Base-by-base conservation (phyloP, 2,329 filamentous ascomycete genomes). In the Neocucurbitaria cava region DNA sequence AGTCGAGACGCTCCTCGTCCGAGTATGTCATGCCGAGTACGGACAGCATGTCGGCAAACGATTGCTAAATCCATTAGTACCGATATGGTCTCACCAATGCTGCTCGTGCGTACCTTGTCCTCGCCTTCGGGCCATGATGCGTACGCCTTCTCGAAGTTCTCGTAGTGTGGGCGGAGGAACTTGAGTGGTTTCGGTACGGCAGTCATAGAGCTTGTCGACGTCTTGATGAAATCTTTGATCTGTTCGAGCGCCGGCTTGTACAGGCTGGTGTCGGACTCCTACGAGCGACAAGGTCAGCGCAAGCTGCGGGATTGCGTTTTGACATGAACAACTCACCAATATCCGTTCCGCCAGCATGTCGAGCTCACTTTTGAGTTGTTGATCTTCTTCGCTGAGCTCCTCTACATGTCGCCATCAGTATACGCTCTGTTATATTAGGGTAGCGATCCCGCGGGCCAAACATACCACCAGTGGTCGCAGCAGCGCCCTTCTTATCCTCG, bases 11-110 rank as follows among this genome's bases (percentile, higher is more conserved):
- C 70, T 96, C 92, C 78, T 98, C 95, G 72, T 98, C 94, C 44
- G 94, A 96, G 76, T 94, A 97, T 49, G 95, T 99, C 95, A 99
- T 99, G 58, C 94, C 95, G 66, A 99, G 90, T 44, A 99, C 95
- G 13, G 95, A 99, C 46, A 99, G 83, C 67, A 96, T 95, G 79
- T 99, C 96, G 41, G 95, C 96, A 62, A 99, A 82, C 3, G 92
- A 86, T 73, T 86, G 80, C 83, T 86, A 52, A n/a, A 35, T 9
- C 28, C 1, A 30, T 72, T 52, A 76, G 65, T 44, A 49, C 21
- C 15, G 10, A 4, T 10, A 20, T 39, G n/a, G 7, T 42, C 23
- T 5, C 23, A 6, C 8, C 10, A 15, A 17, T 3, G 13, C 6
- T 31, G 36, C 31, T 31, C 21, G 10, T 35, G 28, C 66, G 10